Percentiles rank a stretch among this genome's conserved stretches.
These are phyloP conservation scores for Coemansia furcata DNA, from an alignment of 192 early-diverging fungal species.

Conservation along the genomic window DNA sequence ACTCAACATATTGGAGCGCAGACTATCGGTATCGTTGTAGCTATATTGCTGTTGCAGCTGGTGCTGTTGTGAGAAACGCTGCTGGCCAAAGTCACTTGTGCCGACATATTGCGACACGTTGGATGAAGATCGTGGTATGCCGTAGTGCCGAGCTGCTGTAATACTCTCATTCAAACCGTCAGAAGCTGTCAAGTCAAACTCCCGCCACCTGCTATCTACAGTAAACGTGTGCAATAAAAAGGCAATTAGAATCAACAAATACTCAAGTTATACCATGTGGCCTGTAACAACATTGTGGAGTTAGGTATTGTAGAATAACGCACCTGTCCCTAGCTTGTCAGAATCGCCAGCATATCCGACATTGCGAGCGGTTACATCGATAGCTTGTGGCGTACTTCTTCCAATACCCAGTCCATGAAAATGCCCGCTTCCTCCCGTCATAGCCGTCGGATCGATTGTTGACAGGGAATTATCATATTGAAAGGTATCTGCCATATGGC, in stretches of 20 bases:
- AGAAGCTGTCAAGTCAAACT: constrained; percentile 4
- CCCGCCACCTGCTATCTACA: constrained; percentile 44
- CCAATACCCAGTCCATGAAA: neutral
- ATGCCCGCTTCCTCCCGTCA: neutral
- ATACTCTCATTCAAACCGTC: neutral
- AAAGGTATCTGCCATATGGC: constrained; percentile 15
- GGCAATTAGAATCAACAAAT: constrained; percentile 1
- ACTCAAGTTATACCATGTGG: neutral
- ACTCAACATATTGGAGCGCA: constrained; percentile 7
- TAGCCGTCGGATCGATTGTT: constrained; percentile 9
- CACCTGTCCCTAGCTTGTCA: constrained; percentile 27
- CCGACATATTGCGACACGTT: constrained; percentile 17
- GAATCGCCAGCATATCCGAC: constrained; percentile 10
- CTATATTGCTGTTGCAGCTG: neutral
- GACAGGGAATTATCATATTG: constrained; percentile 22
- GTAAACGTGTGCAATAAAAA: constrained; percentile 2
- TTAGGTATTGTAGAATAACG: neutral
- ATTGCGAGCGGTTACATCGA: constrained; percentile 7
- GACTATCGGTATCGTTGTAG: neutral
- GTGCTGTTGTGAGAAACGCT: neutral
- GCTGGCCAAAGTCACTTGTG: constrained; percentile 1
- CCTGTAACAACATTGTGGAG: neutral
- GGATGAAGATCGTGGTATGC: constrained; percentile 9
- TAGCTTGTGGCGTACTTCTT: constrained; percentile 1
- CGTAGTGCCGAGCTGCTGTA: neutral